phyloP scores from a whole-genome alignment of 371 early-diverging fungal species.

The Zychaea mexicana region DNA sequence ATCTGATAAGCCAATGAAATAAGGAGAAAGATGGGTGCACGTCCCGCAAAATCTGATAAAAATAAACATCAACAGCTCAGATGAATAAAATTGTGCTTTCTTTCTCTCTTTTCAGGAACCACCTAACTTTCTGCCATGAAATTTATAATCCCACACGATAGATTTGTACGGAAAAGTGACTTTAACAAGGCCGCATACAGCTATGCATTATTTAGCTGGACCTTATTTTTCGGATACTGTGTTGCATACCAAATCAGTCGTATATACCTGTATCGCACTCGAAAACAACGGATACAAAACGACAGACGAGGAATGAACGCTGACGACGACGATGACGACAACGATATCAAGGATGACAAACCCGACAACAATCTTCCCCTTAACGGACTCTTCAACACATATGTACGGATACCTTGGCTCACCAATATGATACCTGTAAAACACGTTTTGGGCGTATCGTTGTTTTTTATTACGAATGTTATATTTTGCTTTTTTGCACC shows the following conservation, averaged over 20 bases:
- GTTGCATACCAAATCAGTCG: constrained; percentile 34
- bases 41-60: background rate
- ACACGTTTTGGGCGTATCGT: constrained; percentile 30
- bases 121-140: background rate
- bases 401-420: constrained; percentile 36
- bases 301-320: too few relatives aligned
- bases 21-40: background rate
- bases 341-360: background rate
- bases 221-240: constrained; percentile 38
- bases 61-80: background rate
- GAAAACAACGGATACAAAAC: constrained; percentile 1
- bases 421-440: constrained; percentile 42
- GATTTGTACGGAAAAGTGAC: constrained; percentile 1
- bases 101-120: background rate
- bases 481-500: constrained; percentile 32
- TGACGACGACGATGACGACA: background rate
- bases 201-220: constrained; percentile 44
- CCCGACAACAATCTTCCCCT: background rate
- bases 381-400: constrained; percentile 13
- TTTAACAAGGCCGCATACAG: constrained; percentile 10
- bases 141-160: background rate
- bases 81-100: background rate
- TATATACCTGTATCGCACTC: constrained; percentile 18
- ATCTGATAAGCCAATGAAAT: too few relatives aligned
- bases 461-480: constrained; percentile 29